phyloP scores from a whole-genome alignment of 2,329 filamentous ascomycete genomes.

The Xylaria arbuscula region DNA sequence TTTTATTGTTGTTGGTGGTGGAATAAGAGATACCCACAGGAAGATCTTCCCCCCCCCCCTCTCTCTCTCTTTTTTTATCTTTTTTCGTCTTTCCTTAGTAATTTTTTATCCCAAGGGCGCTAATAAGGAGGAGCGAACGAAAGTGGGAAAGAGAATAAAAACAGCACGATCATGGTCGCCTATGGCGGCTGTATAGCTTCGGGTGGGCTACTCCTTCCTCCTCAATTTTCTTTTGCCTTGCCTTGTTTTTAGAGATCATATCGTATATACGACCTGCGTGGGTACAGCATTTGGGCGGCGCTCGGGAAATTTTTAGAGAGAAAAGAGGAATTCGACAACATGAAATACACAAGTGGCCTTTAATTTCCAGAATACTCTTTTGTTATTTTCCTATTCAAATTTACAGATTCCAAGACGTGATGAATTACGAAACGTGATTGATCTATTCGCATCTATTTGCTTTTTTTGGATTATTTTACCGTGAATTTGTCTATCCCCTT shows the following conservation, averaged over 20 bases:
- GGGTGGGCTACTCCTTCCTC: constrained; percentile 4
- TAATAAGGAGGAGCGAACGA: neutral
- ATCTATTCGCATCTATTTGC: constrained; percentile 7
- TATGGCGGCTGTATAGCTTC: neutral
- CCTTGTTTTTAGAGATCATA: constrained; percentile 29
- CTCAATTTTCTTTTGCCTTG: neutral
- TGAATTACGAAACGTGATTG: neutral
- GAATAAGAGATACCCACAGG: constrained; percentile 35
- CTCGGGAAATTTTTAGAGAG: constrained; percentile 21
- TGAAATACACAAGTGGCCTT: constrained; percentile 23
- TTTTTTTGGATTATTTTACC: neutral
- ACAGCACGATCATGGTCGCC: neutral
- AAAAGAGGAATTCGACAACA: constrained; percentile 13
- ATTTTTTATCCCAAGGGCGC: neutral
- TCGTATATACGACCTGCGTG: constrained; percentile 27
- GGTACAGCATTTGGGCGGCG: constrained; percentile 35
- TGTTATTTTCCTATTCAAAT: neutral
- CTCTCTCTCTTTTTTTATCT: constrained; percentile 7
- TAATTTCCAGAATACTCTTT: neutral
- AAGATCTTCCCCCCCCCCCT: constrained; percentile 15
- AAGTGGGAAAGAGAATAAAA: neutral
- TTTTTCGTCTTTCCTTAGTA: neutral
- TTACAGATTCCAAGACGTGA: neutral
- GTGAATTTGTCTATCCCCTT: neutral
- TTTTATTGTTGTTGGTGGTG: constrained; percentile 26